These are phyloP conservation scores for Fusarium gaditjirri DNA, from an alignment of 2,329 filamentous ascomycete species.

Conservation along the genomic window DNA sequence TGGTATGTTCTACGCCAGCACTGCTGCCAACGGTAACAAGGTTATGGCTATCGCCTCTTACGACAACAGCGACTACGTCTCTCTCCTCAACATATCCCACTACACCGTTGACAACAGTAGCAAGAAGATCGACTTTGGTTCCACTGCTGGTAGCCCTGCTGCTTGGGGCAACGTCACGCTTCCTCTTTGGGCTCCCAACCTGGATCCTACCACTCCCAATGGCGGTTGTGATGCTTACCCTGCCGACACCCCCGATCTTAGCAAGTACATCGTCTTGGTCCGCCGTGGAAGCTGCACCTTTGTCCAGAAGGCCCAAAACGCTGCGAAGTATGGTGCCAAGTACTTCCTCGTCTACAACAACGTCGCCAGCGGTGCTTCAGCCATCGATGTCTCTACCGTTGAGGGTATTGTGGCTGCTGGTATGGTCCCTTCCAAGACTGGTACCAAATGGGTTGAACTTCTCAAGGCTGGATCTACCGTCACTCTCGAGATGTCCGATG, in stretches of 20 bases:
- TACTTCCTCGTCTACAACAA: conserved; percentile 73
- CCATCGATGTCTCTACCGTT: conserved; percentile 10
- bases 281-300: conserved; percentile 69
- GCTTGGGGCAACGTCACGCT: conserved; percentile 58
- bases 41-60: conserved; percentile 62
- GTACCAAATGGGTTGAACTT: conserved; percentile 20
- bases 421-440: conserved; percentile 12
- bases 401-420: conserved; percentile 15
- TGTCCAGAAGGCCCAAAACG: conserved; percentile 64
- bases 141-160: conserved; percentile 55
- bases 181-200: conserved; percentile 60
- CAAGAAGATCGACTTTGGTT: conserved; percentile 48
- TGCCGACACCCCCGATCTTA: conserved; percentile 65
- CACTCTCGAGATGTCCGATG: conserved; percentile 55
- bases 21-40: conserved; percentile 59
- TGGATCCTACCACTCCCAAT: conserved; percentile 58
- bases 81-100: conserved; percentile 54
- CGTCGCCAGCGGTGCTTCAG: background rate
- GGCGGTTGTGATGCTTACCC: conserved; percentile 65
- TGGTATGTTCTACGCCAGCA: conserved; percentile 62
- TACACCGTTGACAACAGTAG: conserved; percentile 53
- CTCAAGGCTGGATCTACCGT: conserved; percentile 52
- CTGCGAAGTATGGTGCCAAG: conserved; percentile 64
- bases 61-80: conserved; percentile 58
- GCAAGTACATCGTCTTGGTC: conserved; percentile 67